Evolutionary conservation across 2,329 filamentous ascomycete species (phyloP), one percentile per base, ranked within the genome.

Genomic region (Paecilomyces variotii): DNA sequence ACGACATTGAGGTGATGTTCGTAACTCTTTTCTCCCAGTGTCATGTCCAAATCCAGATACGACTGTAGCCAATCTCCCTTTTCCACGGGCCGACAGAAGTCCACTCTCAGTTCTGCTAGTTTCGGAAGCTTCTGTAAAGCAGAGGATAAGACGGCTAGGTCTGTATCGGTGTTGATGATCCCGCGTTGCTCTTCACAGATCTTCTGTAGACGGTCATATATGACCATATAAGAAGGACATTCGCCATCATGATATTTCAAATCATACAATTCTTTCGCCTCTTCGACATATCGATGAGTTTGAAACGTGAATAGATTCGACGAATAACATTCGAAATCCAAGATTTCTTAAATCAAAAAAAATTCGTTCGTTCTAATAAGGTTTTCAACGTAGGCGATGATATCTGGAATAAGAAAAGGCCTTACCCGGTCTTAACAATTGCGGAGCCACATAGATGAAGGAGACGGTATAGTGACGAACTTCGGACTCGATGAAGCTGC

Each of bases 241-340:
- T 55, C 28, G 6, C 45, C 30, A 24, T 34, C 19, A 35, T 34
- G 30, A 10, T 39, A 39, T 27, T 30, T 39, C 19, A 39, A 27
- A 55, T 55, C 54, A 45, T 55, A 55, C 12, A 55, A n/a, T 25
- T 34, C 19, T 10, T 55, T 55, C 7, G 54, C 54, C 32, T 55
- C 54, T n/a, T 55, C 60, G 45, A 64, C 57, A 27, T 59, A 65
- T n/a, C 39, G 39, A 7, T 45, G n/a, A 5, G 12, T 45, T 45
- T 45, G 39, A n/a, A 19, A 19, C 19, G 39, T 45, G n/a, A 45
- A 45, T 45, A 45, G 2, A 19, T 45, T n/a, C 5, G 39, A 45
- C 6, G n/a, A 19, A 45, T 45, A 45, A n/a, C 19, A 14, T 7
- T 45, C 39, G n/a, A 45, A 45, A 19, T 45, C 39, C 9, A 45